A percentile compares a stretch with the other conserved stretches of the same genome.
Conservation (phyloP, 2,329 filamentous ascomycete genomes). For the Pseudogymnoascus sp. region DNA sequence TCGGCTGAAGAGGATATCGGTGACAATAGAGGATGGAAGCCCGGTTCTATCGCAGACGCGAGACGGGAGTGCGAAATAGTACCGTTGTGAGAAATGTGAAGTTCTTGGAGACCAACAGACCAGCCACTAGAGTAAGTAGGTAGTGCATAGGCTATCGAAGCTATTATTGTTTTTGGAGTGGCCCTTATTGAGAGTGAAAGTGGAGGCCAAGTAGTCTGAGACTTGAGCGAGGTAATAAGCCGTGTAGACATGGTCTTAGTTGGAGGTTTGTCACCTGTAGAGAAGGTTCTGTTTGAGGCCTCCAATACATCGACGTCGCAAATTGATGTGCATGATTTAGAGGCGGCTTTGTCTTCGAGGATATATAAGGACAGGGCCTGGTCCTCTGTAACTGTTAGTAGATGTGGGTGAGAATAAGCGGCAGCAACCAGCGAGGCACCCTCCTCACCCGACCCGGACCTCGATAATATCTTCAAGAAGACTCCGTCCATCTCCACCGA, state of each 20-base stretch:
- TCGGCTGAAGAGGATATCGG: background rate
- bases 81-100: constrained; percentile 49
- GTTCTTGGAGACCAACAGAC: constrained; percentile 87
- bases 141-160: constrained; percentile 81
- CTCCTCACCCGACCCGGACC: constrained; percentile 25
- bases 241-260: constrained; percentile 23
- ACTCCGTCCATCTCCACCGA: constrained; percentile 23
- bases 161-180: constrained; percentile 58
- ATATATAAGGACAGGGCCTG: constrained; percentile 71
- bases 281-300: background rate
- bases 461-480: constrained; percentile 17
- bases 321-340: background rate
- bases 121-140: constrained; percentile 71
- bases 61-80: constrained; percentile 42
- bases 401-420: constrained; percentile 67
- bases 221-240: constrained; percentile 71
- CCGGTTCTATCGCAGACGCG: constrained; percentile 43
- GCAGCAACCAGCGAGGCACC: constrained; percentile 54
- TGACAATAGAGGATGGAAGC: constrained; percentile 37
- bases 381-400: constrained; percentile 70
- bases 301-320: background rate
- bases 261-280: constrained; percentile 4
- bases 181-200: constrained; percentile 77
- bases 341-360: constrained; percentile 5
- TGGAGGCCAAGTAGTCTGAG: constrained; percentile 71